These are phyloP conservation scores for Magnolia officinalis DNA, from an alignment of 164 flowering plant species.

Conservation along the genomic window DNA sequence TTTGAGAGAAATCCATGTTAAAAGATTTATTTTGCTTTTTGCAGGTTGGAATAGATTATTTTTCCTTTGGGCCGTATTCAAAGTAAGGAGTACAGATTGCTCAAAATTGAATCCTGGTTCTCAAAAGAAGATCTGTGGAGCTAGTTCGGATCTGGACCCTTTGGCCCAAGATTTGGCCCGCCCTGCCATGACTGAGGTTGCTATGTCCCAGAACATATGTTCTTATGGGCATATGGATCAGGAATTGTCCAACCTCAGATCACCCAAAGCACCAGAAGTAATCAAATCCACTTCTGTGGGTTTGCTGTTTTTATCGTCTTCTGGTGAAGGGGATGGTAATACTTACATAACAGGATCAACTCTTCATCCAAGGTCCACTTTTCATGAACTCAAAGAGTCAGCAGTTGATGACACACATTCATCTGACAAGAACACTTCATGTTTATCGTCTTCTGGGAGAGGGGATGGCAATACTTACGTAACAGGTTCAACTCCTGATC, in stretches of 20 bases:
- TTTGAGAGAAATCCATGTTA: not conserved
- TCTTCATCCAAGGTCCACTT: conserved; percentile 4
- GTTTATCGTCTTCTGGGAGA: conserved; percentile 13
- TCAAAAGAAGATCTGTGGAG: conserved; percentile 22
- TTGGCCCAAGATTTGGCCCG: conserved; percentile 16
- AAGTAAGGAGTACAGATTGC: conserved; percentile 42
- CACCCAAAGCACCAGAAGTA: conserved; percentile 4
- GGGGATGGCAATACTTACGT: conserved; percentile 6
- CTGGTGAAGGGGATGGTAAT: conserved; percentile 9
- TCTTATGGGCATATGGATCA: conserved; percentile 3
- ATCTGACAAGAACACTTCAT: not conserved
- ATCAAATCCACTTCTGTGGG: conserved; percentile 7
- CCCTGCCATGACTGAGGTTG: not conserved
- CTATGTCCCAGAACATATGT: conserved; percentile 1
- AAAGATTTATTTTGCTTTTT: conserved; percentile 4
- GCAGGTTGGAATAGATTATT: conserved; percentile 92
- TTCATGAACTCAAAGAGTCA: not conserved
- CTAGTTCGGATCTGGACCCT: conserved; percentile 17
- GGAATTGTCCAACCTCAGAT: conserved; percentile 15
- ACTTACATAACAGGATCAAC: conserved; percentile 12
- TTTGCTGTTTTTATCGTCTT: conserved; percentile 12
- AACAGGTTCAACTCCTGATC: conserved; percentile 15
- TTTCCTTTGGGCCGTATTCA: conserved; percentile 91
- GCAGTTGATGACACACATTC: not conserved
- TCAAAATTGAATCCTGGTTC: conserved; percentile 24